Conservation (phyloP, 192 early-diverging fungal species). For the Rhizophagus clarus region DNA sequence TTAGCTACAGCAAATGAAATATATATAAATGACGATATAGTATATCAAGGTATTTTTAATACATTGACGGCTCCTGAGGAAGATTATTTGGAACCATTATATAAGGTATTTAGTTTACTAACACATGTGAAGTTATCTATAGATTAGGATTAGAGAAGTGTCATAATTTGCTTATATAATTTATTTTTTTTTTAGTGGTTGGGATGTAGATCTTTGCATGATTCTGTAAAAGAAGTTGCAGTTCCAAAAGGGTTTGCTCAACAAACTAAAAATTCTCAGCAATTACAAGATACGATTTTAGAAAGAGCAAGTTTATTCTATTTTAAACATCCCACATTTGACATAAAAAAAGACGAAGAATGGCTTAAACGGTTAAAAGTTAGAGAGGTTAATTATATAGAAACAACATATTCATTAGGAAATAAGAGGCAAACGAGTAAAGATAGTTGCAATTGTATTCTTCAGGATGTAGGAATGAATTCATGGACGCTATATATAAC, state of each 20-base stretch:
- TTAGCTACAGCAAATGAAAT: slow-evolving; percentile 59
- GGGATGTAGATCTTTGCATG: slow-evolving; percentile 69
- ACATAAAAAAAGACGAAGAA: slow-evolving; percentile 53
- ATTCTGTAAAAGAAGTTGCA: slow-evolving; percentile 58
- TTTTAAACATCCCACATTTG: slow-evolving; percentile 56
- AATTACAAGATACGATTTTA: slow-evolving; percentile 64
- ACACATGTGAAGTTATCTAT: no score
- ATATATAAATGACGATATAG: slow-evolving; percentile 80
- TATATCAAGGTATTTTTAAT: slow-evolving; percentile 70
- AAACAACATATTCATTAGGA: slow-evolving; percentile 44
- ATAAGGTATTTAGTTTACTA: no score
- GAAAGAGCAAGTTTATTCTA: slow-evolving; percentile 79
- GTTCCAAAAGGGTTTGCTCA: slow-evolving; percentile 52
- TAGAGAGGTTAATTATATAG: slow-evolving; percentile 64
- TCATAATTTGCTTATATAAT: no score
- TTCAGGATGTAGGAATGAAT: slow-evolving; percentile 41
- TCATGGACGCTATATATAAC: slow-evolving; percentile 44
- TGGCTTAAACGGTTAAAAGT: slow-evolving; percentile 68
- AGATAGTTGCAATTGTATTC: slow-evolving; percentile 61
- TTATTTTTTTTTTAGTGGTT: slow-evolving; percentile 40
- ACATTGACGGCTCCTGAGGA: slow-evolving; percentile 47
- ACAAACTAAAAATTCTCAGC: slow-evolving; percentile 46
- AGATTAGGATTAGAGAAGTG: no score
- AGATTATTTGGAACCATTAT: no score
- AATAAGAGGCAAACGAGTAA: slow-evolving; percentile 44